Conservation (phyloP, 1,284 basidiomycete genomes). For the Puccinia polysora region DNA sequence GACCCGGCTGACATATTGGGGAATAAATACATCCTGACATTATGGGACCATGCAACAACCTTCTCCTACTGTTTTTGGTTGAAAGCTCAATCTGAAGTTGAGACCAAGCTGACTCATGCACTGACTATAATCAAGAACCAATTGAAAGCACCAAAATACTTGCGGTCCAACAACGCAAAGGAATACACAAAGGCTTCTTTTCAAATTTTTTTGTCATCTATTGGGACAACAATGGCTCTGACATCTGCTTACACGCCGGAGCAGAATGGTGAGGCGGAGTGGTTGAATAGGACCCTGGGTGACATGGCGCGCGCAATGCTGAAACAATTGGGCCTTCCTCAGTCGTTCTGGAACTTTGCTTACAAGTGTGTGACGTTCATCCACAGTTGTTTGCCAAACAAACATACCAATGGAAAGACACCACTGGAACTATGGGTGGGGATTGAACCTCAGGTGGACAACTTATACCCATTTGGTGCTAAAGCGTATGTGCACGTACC, state of each 20-base stretch:
- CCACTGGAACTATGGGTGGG: background rate
- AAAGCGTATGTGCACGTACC: background rate
- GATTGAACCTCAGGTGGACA: background rate
- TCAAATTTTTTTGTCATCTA: background rate
- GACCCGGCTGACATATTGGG: no score
- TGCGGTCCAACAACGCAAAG: background rate
- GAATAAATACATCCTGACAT: no score
- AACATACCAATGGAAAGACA: background rate
- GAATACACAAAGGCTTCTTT: background rate
- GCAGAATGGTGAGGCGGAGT: constrained; percentile 7
- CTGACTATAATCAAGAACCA: no score
- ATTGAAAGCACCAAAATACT: background rate
- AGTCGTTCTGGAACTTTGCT: background rate
- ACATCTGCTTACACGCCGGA: background rate
- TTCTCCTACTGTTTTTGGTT: no score
- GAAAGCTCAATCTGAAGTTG: no score
- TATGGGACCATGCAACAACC: no score
- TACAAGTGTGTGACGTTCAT: background rate
- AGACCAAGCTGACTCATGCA: no score
- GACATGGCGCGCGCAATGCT: background rate
- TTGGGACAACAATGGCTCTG: background rate
- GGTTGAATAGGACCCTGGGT: background rate
- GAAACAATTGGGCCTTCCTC: background rate
- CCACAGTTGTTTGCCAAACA: background rate
- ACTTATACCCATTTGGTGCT: background rate